Evolutionary conservation across 164 flowering plant species (phyloP), one percentile per base, ranked within the genome.

Genomic region (Vitis riparia): DNA sequence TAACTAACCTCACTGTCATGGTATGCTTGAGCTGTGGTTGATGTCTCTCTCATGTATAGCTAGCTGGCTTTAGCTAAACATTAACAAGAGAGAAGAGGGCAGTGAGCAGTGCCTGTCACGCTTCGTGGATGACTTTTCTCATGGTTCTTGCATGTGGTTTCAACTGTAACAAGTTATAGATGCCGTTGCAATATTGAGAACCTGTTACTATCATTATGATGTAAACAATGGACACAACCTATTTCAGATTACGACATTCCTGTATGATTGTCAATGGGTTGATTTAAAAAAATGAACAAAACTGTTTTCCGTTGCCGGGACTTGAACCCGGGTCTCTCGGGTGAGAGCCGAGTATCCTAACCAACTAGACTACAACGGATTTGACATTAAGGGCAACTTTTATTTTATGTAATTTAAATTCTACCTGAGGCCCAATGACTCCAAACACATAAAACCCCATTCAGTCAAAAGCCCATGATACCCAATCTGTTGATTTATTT

Each of bases 321-420:
- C 90, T 93, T 73, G 96, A 91, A 90, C 93, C 96, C 95, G 96
- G 96, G 97, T 93, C 97, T 90, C 87, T 90, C 94, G 94, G 98
- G 97, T 91, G 97, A 91, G 96, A 91, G 97, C 92, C 96, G 91
- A 93, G 87, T 37, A 37, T 37, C 44, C 44, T 37, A 37, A 37
- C 44, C 44, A 37, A 37, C 44, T 37, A 37, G 44, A 37, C 44
- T 37, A 37, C 44, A 37, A 37, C 44, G 44, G 44, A 37, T 37
- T 23, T 23, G 2, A 1, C 0, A 1, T 1, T 23, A 23, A 0
- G 0, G 2, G 2, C 2, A 23, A 1, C 27, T 23, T 23, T 23
- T 23, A 23, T 23, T 2, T 23, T 23, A 23, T 23, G 0, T 23
- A 23, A 23, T 23, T 23, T 23, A 23, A 0, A 2, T 23, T 23